These are phyloP conservation scores for Termitomyces sp. DNA, from an alignment of 768 basidiomycete genomes.

Conservation along the genomic window DNA sequence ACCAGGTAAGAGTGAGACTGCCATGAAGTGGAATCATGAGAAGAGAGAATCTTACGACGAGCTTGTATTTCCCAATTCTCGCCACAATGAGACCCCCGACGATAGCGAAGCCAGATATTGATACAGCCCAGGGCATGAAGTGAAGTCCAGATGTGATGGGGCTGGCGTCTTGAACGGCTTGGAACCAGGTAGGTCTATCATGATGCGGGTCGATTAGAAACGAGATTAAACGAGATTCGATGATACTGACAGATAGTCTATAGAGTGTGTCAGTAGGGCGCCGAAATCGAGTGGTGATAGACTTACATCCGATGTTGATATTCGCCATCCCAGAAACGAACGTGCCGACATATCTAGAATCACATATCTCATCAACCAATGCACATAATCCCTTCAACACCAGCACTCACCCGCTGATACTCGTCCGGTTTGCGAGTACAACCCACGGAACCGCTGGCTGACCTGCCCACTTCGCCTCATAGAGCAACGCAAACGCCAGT, in stretches of 20 bases:
- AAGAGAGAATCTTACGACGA: constrained; percentile 17
- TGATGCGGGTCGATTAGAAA: background rate
- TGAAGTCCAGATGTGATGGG: constrained; percentile 33
- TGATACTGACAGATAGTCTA: background rate
- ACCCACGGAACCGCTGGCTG: background rate
- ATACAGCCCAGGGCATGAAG: constrained; percentile 26
- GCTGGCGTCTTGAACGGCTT: constrained; percentile 29
- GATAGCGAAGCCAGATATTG: constrained; percentile 33
- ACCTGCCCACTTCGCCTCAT: background rate
- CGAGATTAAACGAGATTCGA: background rate
- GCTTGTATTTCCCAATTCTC: constrained; percentile 20
- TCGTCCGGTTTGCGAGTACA: background rate
- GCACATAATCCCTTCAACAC: no score
- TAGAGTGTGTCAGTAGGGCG: background rate
- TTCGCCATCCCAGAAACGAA: constrained; percentile 6
- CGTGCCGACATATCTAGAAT: constrained; percentile 5
- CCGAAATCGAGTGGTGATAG: background rate
- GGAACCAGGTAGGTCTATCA: constrained; percentile 25
- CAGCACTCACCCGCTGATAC: constrained; percentile 4
- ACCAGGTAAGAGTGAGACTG: background rate
- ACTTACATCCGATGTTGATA: constrained; percentile 6
- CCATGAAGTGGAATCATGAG: background rate
- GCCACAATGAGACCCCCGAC: constrained; percentile 26
- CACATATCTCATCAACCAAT: background rate
- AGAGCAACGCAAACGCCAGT: background rate